Percentiles rank a stretch among this genome's conserved stretches.
These are phyloP conservation scores for Dipteronia dyeriana DNA, from an alignment of 345 rosid genomes.

Conservation along the genomic window DNA sequence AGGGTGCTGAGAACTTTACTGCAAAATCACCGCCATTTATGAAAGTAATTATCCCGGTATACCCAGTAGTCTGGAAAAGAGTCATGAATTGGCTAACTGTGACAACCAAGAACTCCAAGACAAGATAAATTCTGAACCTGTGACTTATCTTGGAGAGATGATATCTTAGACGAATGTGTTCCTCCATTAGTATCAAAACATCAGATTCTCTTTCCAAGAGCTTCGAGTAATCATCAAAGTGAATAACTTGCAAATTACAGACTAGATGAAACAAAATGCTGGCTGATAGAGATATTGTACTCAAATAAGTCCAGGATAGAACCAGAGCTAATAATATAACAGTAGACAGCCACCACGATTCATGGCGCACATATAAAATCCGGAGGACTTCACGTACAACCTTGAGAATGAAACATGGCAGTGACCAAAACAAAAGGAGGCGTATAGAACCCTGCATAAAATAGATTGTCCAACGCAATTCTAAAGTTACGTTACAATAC, in stretches of 20 bases:
- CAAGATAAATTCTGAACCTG: conserved; percentile 86
- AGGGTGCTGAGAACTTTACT: conserved; percentile 33
- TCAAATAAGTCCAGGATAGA: conserved; percentile 76
- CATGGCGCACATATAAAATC: conserved; percentile 45
- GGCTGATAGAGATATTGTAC: conserved; percentile 69
- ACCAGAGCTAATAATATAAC: conserved; percentile 49
- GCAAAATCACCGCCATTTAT: conserved; percentile 89
- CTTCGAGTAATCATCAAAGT: conserved; percentile 77
- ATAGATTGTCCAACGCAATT: conserved; percentile 20
- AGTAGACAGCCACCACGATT: conserved; percentile 71
- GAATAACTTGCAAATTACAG: conserved; percentile 92
- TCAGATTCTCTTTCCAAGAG: conserved; percentile 68
- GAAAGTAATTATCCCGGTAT: conserved; percentile 61
- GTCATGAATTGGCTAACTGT: conserved; percentile 72
- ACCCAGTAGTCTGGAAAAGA: conserved; percentile 76
- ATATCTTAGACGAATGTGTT: conserved; percentile 71
- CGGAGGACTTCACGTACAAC: conserved; percentile 62
- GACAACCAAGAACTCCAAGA: conserved; percentile 72
- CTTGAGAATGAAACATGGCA: conserved; percentile 77
- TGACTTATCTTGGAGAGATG: conserved; percentile 95
- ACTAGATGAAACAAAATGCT: conserved; percentile 80
- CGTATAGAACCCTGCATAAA: conserved; percentile 59
- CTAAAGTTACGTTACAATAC: not conserved
- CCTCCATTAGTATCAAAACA: conserved; percentile 61
- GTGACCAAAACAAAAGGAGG: conserved; percentile 63